Conservation (phyloP, 257 asterid genomes). For the Solanum clarkiae region DNA sequence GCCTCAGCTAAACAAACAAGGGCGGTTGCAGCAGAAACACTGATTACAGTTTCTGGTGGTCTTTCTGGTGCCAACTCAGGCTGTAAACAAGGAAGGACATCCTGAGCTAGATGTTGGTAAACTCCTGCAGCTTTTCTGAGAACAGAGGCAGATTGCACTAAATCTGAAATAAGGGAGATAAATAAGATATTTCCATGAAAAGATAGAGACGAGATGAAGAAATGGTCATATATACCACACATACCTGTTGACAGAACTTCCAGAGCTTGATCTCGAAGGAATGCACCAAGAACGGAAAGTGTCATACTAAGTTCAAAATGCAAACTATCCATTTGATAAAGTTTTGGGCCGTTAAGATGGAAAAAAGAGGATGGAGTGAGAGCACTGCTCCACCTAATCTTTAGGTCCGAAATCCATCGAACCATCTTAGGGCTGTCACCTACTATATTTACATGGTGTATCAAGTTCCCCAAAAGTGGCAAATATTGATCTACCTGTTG, state of each 20-base stretch:
- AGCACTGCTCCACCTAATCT: slow-evolving; percentile 52
- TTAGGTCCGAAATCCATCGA: slow-evolving; percentile 27
- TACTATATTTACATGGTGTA: slow-evolving; percentile 12
- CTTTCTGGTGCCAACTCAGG: slow-evolving; percentile 9
- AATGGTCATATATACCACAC: background rate
- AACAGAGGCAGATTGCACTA: slow-evolving; percentile 47
- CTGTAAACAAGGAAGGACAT: slow-evolving; percentile 19
- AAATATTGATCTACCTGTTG: slow-evolving; percentile 56
- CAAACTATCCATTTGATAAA: slow-evolving; percentile 29
- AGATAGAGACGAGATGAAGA: background rate
- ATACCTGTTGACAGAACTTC: slow-evolving; percentile 43
- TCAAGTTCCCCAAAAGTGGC: slow-evolving; percentile 46
- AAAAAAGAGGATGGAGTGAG: slow-evolving; percentile 27
- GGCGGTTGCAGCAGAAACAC: slow-evolving; percentile 30
- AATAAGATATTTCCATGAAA: background rate
- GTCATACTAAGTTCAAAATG: slow-evolving; percentile 44
- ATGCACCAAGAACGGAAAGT: slow-evolving; percentile 40
- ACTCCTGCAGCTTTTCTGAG: slow-evolving; percentile 72
- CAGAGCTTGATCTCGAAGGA: slow-evolving; percentile 38
- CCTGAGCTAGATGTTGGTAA: slow-evolving; percentile 22
- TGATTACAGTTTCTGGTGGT: slow-evolving; percentile 42
- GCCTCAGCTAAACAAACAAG: slow-evolving; percentile 69
- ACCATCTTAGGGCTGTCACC: background rate
- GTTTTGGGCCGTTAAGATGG: slow-evolving; percentile 18
- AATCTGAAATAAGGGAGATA: slow-evolving; percentile 22